Percentiles rank a stretch among this genome's conserved stretches.
Conservation (phyloP, 2,329 filamentous ascomycete genomes). For the Colletotrichum phormii region DNA sequence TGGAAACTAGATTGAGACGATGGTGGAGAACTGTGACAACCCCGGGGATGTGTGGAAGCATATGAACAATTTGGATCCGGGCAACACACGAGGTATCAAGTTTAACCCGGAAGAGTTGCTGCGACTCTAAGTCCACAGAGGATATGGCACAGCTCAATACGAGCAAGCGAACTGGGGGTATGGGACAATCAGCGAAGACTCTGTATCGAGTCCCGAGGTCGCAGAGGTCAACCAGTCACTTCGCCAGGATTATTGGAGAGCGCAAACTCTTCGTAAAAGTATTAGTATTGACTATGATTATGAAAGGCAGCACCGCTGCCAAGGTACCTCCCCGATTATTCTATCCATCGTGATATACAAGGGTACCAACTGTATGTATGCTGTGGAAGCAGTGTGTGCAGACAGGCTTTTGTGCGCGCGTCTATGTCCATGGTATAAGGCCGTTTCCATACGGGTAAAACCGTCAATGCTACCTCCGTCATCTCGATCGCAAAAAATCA, state of each 20-base stretch:
- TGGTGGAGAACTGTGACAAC: slow-evolving; percentile 56
- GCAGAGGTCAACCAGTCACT: not conserved
- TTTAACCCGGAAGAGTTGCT: slow-evolving; percentile 5
- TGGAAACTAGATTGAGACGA: slow-evolving; percentile 58
- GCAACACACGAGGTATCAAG: slow-evolving; percentile 39
- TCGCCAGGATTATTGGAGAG: too few relatives aligned
- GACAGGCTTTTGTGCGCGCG: not conserved
- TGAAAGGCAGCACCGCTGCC: not conserved
- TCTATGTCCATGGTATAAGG: slow-evolving; percentile 10
- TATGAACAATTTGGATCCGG: slow-evolving; percentile 50
- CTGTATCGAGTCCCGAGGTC: not conserved
- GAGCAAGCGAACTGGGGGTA: not conserved
- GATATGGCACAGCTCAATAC: not conserved
- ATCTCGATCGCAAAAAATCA: slow-evolving; percentile 8
- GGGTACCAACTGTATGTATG: slow-evolving; percentile 7
- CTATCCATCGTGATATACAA: slow-evolving; percentile 27
- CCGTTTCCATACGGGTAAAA: slow-evolving; percentile 2
- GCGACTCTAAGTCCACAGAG: not conserved
- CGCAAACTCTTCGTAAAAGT: not conserved
- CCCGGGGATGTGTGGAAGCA: slow-evolving; percentile 49
- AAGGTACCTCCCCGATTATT: not conserved
- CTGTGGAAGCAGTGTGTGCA: slow-evolving; percentile 17
- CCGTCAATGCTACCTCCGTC: not conserved
- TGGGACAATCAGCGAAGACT: not conserved
- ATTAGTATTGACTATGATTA: slow-evolving; percentile 8